Evolutionary conservation across 352 stramenopile genomes (phyloP), one percentile per base, ranked within the genome.

Genomic region (Globisporangium lucens): DNA sequence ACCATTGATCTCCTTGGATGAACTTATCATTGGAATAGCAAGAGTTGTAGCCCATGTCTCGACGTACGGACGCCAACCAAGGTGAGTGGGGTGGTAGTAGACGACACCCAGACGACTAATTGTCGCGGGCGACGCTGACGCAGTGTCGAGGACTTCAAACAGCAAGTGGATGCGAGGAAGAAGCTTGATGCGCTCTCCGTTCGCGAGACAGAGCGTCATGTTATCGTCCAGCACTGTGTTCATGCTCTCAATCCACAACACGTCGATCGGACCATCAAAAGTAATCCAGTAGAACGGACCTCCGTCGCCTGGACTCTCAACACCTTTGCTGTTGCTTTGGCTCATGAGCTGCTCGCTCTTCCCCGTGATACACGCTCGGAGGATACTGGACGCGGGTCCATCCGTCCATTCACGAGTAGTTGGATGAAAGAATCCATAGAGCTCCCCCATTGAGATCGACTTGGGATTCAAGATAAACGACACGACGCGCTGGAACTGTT

Each of bases 221-320:
- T 97, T 97, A 68, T 97, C 90, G 69, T 97, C 90, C 35, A 97
- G 71, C 10, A 97, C 87, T 0, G 90, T 97, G 73, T 94, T 94
- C 79, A 94, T 89, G 58, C 85, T 93, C 52, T 94, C 86, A 30
- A 94, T 93, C 86, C 86, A 94, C n/a, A 89, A 69, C 4, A 86
- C 83, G 66, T 94, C 86, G 66, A 94, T 93, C 1, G 84, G 86
- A 1, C 86, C 86, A 68, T 94, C 86, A 36, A 94, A 96, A 0
- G 82, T 85, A 57, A 97, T 82, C 90, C 90, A 97, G 66, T 92
- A 90, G 49, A 87, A 89, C 8, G 76, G 53, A 0, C 83, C 75
- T 35, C 55, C 78, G 8, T 70, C 68, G 24, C 57, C 43, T 7
- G 2, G 63, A 47, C 15, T 67, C 65, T n/a, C 36, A 12, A 27